These are phyloP conservation scores for thale cress (Arabidopsis thaliana) DNA, from an alignment of 345 rosid species.

Conservation along the genomic window TAIR10.1 NC_003076.8:7671501-7672000, in stretches of 20 bases:
- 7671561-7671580: too few species aligned
- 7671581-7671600: not conserved
- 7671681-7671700: not conserved
- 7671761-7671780: not conserved
- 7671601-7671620: not conserved
- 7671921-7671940: constrained; percentile 29
- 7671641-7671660: not conserved
- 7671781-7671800: not conserved
- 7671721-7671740: not conserved
- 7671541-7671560: too few species aligned
- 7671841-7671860: not conserved
- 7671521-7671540: too few species aligned
- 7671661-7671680: not conserved
- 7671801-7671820: not conserved
- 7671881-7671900: constrained; percentile 16
- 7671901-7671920: constrained; percentile 35
- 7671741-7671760: not conserved
- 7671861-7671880: constrained; percentile 31
- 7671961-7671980: constrained; percentile 40
- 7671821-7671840: constrained; percentile 3
- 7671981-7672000: constrained; percentile 44
- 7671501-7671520: too few species aligned
- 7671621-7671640: not conserved
- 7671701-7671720: not conserved
- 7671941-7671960: constrained; percentile 31